Evolutionary conservation across 2,329 filamentous ascomycete species (phyloP), one percentile per base, ranked within the genome.

Genomic region (Apiospora phragmitis): DNA sequence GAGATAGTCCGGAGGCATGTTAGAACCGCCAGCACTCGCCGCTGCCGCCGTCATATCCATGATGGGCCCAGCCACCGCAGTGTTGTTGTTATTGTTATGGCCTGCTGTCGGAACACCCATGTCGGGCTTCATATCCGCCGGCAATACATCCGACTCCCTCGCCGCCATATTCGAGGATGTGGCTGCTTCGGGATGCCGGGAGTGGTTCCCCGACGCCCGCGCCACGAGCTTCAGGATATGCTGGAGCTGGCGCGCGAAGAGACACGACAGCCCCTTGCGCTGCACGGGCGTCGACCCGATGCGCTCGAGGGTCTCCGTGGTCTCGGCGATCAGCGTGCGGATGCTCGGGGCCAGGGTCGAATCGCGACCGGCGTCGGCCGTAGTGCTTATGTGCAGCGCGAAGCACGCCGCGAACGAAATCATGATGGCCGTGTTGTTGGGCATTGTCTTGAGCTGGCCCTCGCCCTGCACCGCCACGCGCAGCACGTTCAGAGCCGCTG

Each of bases 381-480:
- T 88, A 0, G 88, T 85, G 73, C 89, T 91, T 5, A 92, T 83
- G 12, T 88, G 87, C n/a, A 92, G 80, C 0, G 90, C 90, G 72
- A 92, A 92, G 75, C 90, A 92, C 5, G 90, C 90, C 0, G 92
- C 91, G 73, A 93, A 93, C 1, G 91, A 92, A 16, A 94, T 92
- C 92, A 94, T 94, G 73, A 93, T 92, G 70, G 91, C 88, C 0
- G 92, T 93, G 74, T 94, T 94, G 79, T 94, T 94, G 0, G 92
- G 92, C 91, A 94, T 94, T 0, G 91, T 93, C 70, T 90, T 90
- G 0, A 94, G 84, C 72, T 91, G 87, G 0, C 85, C 83, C 76
- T 94, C 92, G 43, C 91, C 91, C 78, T 93, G 91, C 7, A 93
- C 92, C 0, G 91, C 91, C 1, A 90, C 90, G 29, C 92, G 88